phyloP scores from a whole-genome alignment of 768 basidiomycete species.

The Kwoniella botswanensis region DNA sequence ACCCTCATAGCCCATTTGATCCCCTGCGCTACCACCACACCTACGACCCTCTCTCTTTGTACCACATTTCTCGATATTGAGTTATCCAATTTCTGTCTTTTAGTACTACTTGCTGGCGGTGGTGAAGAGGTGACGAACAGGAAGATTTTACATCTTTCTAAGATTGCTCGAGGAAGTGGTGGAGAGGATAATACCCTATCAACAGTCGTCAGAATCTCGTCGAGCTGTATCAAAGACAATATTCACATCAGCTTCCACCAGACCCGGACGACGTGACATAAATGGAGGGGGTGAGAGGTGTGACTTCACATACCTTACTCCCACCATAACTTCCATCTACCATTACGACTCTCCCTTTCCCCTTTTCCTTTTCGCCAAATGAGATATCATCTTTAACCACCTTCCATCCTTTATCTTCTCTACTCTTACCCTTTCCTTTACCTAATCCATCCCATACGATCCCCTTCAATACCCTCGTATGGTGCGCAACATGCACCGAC shows the following conservation, averaged over 20 bases:
- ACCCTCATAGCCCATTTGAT: conserved; percentile 55
- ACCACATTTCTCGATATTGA: neutral
- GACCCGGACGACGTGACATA: neutral
- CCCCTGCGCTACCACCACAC: conserved; percentile 51
- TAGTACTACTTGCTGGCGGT: conserved; percentile 31
- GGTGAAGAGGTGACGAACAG: conserved; percentile 52
- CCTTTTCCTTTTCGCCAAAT: conserved; percentile 28
- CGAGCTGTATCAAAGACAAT: conserved; percentile 32
- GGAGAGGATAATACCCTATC: conserved; percentile 55
- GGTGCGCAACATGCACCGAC: conserved; percentile 43
- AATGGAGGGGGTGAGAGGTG: too few species aligned
- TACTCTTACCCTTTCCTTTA: conserved; percentile 25
- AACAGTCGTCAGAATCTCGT: conserved; percentile 53
- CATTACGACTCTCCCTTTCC: conserved; percentile 39
- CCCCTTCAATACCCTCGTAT: conserved; percentile 48
- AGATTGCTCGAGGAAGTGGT: conserved; percentile 43
- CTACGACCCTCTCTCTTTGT: conserved; percentile 46
- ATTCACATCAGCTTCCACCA: conserved; percentile 6
- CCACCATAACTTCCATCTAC: conserved; percentile 44
- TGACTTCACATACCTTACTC: conserved; percentile 33
- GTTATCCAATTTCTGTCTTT: conserved; percentile 21
- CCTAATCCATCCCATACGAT: conserved; percentile 50
- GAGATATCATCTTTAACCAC: conserved; percentile 32
- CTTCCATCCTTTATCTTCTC: conserved; percentile 36
- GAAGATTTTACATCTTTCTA: conserved; percentile 53